These are phyloP conservation scores for Plantago lanceolata DNA, from an alignment of 305 asterid species.

Conservation along the genomic window DNA sequence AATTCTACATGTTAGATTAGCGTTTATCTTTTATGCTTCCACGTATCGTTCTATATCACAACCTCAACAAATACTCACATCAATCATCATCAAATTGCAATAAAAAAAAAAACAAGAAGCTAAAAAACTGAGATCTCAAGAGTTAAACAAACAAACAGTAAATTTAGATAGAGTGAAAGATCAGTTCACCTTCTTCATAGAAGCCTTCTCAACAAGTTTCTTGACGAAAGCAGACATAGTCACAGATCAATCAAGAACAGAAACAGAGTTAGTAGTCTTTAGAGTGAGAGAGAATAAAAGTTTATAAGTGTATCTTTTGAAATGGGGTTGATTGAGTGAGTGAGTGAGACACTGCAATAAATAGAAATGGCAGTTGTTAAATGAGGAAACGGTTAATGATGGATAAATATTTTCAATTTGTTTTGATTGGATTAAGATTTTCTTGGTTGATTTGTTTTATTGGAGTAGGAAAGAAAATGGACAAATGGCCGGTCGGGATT, in stretches of 20 bases:
- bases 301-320: not conserved
- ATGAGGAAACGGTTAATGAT: slow-evolving; percentile 41
- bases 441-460: not conserved
- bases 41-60: no score
- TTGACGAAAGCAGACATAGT: slow-evolving; percentile 54
- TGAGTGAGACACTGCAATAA: slow-evolving; percentile 1
- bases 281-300: slow-evolving; percentile 10
- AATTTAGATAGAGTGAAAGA: not conserved
- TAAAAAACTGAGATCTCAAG: not conserved
- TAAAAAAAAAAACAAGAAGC: not conserved
- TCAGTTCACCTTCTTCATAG: slow-evolving; percentile 56
- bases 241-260: not conserved
- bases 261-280: not conserved
- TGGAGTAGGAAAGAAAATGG: slow-evolving; percentile 18
- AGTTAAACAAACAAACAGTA: not conserved
- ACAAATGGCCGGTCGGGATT: slow-evolving; percentile 32
- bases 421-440: slow-evolving; percentile 3
- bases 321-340: not conserved
- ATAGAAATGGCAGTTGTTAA: not conserved
- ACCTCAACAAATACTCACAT: no score
- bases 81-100: not conserved
- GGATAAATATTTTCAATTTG: slow-evolving; percentile 26
- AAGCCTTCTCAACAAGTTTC: slow-evolving; percentile 82
- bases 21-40: no score
- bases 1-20: no score